Evolutionary conservation across 1,139 yeast species (phyloP), one percentile per base, ranked within the genome.

Genomic region (Diutina rugosa): DNA sequence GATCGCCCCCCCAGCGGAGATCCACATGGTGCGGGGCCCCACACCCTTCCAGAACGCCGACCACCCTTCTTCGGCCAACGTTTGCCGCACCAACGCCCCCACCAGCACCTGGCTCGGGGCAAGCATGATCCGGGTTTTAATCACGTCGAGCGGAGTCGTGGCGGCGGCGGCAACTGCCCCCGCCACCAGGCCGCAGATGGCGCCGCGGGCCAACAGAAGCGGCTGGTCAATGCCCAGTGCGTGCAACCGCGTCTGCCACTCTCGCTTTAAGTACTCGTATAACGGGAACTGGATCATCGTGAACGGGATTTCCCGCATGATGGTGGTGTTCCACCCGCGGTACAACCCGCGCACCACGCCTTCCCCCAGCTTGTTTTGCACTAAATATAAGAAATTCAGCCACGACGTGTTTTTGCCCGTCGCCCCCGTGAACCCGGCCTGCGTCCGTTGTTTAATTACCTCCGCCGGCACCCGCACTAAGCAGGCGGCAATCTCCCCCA

Each of bases 21-120:
- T 93, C 99, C 99, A 93, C 81, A 88, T 79, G 0, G 97, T 90
- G 67, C 99, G 77, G 2, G 99, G 98, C 0, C 96, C 97, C 48
- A 91, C 78, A 5, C 99, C 99, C 56, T 80, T 80, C 66, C 82
- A 79, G 61, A 93, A 89, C 0, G 87, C 90, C 8, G 66, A 61
- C 55, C 73, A 69, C 0, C 96, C 96, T 64, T 88, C 96, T 56
- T 85, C 89, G 44, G 67, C 67, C 18, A 78, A 67, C 57, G 90
- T 76, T 6, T 68, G 65, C 53, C 62, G 63, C 1, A 85, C 79
- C 58, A 89, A 69, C 6, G 68, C 63, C 4, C 69, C 52, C 1
- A 84, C 71, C 1, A 82, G 70, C 0, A 82, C 72, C 49, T 84
- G 73, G 53, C 73, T 73, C 49, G 79, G 73, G 64, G 78, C 79